phyloP scores from a whole-genome alignment of 2,329 filamentous ascomycete species.

The Talaromyces marneffei region DNA sequence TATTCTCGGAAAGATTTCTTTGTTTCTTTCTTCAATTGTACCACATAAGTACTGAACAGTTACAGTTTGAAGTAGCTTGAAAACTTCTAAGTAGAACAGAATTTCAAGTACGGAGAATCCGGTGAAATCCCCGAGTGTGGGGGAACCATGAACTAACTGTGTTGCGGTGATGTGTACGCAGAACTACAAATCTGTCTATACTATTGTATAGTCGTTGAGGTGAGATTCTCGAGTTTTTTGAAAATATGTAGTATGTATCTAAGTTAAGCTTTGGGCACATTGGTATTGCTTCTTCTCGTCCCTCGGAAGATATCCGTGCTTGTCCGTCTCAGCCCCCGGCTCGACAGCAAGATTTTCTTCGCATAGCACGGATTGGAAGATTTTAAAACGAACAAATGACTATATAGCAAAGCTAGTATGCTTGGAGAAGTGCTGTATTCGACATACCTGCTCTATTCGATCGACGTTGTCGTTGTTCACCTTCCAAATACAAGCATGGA shows the following conservation, averaged over 20 bases:
- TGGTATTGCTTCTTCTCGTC: background rate
- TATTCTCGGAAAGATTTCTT: background rate
- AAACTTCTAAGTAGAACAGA: background rate
- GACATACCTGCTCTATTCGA: background rate
- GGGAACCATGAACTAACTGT: background rate
- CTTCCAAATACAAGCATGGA: background rate
- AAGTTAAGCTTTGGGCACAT: background rate
- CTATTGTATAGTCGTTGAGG: background rate
- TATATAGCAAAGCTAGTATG: background rate
- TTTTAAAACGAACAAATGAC: background rate
- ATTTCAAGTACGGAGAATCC: background rate
- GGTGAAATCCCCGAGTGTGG: slow-evolving; percentile 7
- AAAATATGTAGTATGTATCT: too few relatives aligned
- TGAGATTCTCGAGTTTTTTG: background rate
- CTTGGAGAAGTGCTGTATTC: background rate
- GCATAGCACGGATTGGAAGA: background rate
- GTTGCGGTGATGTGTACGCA: background rate
- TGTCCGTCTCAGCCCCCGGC: background rate
- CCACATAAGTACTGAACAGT: background rate
- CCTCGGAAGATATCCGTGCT: background rate
- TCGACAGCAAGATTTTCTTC: background rate
- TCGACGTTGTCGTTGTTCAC: background rate
- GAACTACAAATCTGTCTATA: background rate
- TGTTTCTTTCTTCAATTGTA: background rate
- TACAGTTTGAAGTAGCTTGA: background rate